These are phyloP conservation scores for Phlebopus sp. DNA, from an alignment of 1,284 basidiomycete genomes.

Conservation along the genomic window DNA sequence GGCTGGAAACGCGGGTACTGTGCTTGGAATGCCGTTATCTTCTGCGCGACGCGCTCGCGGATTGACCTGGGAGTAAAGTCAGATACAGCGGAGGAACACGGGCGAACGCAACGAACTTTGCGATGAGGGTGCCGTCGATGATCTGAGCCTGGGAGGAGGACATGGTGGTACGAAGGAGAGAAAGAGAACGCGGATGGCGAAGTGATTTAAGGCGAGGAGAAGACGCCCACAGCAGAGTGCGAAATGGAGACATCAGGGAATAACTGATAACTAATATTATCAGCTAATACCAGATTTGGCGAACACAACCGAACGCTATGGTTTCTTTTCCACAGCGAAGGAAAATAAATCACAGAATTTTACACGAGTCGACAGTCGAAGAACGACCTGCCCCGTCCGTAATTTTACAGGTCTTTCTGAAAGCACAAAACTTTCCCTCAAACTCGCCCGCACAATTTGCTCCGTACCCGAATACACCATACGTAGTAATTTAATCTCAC, in stretches of 20 bases:
- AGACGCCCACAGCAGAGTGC: conserved; percentile 5
- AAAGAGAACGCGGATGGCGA: conserved; percentile 31
- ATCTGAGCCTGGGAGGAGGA: conserved; percentile 46
- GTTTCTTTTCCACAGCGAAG: not conserved
- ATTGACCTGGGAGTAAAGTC: conserved; percentile 56
- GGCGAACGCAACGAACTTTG: conserved; percentile 60
- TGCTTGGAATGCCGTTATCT: conserved; percentile 60
- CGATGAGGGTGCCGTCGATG: conserved; percentile 88
- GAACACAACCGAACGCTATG: not conserved
- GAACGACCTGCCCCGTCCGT: too few species aligned
- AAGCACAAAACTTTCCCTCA: not conserved
- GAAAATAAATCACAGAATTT: not conserved
- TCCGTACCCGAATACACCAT: not conserved
- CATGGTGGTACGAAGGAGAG: conserved; percentile 49
- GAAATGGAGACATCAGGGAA: not conserved
- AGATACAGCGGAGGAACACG: conserved; percentile 9
- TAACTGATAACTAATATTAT: conserved; percentile 5
- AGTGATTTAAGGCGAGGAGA: conserved; percentile 8
- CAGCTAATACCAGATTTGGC: conserved; percentile 5
- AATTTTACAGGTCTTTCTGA: conserved; percentile 2
- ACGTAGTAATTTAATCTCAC: not conserved
- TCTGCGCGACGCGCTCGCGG: conserved; percentile 68
- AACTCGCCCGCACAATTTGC: not conserved
- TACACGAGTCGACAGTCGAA: not conserved
- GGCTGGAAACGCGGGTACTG: conserved; percentile 84